Conservation (phyloP, 768 basidiomycete genomes). For the Asterophora parasitica region DNA sequence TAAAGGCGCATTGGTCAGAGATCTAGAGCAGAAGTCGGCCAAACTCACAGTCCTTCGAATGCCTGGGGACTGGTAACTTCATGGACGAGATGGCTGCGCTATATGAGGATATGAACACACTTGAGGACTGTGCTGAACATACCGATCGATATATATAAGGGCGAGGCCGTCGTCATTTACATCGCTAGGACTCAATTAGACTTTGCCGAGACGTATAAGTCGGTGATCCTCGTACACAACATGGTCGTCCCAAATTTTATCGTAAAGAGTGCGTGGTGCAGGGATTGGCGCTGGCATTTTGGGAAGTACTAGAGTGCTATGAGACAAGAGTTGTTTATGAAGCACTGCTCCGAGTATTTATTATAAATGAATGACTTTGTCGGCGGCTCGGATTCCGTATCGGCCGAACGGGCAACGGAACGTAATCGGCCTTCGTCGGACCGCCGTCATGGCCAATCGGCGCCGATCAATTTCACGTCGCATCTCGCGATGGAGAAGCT, state of each 20-base stretch:
- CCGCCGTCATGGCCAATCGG: conserved; percentile 9
- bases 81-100: conserved; percentile 60
- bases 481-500: too few relatives aligned
- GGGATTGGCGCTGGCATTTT: conserved; percentile 37
- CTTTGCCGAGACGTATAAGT: not conserved
- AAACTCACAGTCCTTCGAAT: conserved; percentile 74
- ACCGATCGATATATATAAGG: conserved; percentile 82
- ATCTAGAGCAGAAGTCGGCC: not conserved
- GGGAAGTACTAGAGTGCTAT: not conserved
- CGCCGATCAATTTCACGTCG: conserved; percentile 8
- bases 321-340: not conserved
- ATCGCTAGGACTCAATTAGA: conserved; percentile 41
- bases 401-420: conserved; percentile 11
- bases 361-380: conserved; percentile 10
- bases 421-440: conserved; percentile 11
- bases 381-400: conserved; percentile 2
- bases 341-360: conserved; percentile 7
- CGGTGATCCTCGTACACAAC: conserved; percentile 58
- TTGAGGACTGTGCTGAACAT: conserved; percentile 14
- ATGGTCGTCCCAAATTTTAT: conserved; percentile 98
- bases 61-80: conserved; percentile 95
- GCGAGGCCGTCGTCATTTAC: conserved; percentile 72
- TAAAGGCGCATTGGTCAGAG: conserved; percentile 12
- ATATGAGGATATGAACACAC: not conserved
- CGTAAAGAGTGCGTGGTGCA: conserved; percentile 85